Conservation (phyloP, 75 land plant genomes). For the Cupressus sempervirens region DNA sequence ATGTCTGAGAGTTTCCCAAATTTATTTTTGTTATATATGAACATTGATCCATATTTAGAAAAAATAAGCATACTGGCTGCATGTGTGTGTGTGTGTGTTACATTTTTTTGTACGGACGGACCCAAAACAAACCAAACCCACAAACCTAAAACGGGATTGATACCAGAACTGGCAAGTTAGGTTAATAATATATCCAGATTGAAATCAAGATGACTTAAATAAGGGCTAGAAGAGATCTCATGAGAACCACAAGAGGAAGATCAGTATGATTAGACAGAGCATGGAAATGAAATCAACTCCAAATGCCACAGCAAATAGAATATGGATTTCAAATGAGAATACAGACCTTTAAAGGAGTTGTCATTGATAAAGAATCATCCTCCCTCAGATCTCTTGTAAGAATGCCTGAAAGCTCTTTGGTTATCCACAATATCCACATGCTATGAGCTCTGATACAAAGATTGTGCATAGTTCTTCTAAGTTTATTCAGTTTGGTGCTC, state of each 20-base stretch:
- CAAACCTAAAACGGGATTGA: too few species aligned
- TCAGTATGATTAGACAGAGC: neutral
- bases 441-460: conserved; percentile 79
- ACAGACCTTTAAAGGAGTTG: conserved; percentile 64
- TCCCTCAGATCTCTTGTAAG: conserved; percentile 51
- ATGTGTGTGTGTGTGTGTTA: too few species aligned
- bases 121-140: too few species aligned
- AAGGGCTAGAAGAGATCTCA: neutral
- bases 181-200: too few species aligned
- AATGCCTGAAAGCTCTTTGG: conserved; percentile 54
- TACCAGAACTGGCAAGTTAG: too few species aligned
- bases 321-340: neutral
- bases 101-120: too few species aligned
- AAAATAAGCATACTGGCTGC: too few species aligned
- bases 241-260: neutral
- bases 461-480: conserved; percentile 36
- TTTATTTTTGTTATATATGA: too few species aligned
- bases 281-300: neutral
- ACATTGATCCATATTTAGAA: too few species aligned
- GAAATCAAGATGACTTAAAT: neutral
- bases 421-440: conserved; percentile 89
- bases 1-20: too few species aligned
- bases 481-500: conserved; percentile 58
- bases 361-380: conserved; percentile 72
- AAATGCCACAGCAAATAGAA: neutral